Base-by-base conservation (phyloP, 805 yeast species). In the Saccharomycopsis fodiens region DNA sequence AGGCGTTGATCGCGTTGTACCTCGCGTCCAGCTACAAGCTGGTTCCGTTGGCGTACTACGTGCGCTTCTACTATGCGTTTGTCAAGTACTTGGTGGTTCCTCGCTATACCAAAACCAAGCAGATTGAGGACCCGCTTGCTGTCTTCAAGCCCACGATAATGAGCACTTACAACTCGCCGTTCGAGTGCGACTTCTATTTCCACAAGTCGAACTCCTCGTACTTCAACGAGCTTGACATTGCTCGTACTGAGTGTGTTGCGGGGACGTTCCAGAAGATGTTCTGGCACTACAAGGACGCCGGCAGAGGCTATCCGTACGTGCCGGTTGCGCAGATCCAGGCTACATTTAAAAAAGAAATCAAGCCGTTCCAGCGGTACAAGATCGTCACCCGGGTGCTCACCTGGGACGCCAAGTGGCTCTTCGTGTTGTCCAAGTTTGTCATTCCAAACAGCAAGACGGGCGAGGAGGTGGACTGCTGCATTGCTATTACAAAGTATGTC, bases 201-300 rank as follows among this genome's bases (percentile, higher is more conserved):
- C 97, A 89, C 67, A 91, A 89, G 66, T 78, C 83, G 46, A 91
- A 91, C 60, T 79, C 91, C 4, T 83, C 95, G 1, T 91, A 89
- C 63, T 82, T 84, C 57, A 65, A 70, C 16, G 97, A 89, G 54
- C 67, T 86, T 59, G 97, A 89, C 59, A 69, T 87, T 51, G 78
- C 85, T 2, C 76, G 97, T 58, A 70, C 84, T 5, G 76, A 78
- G 46, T 62, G 81, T 45, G 65, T 87, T 65, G 63, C 75, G 20
- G 61, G 65, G 38, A 63, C 77, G 3, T 75, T 89, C 55, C 80
- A 76, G 55, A 72, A 72, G 52, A 66, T 77, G 46, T 78, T 81
- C 55, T 59, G 66, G 50, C 59, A 67, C 31, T 72, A 65, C 55
- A 62, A 62, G 53, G 69, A 67, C 46, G 55, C 49, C 35, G 52